Percentiles rank a stretch among this genome's conserved stretches.
phyloP scores from a whole-genome alignment of 768 basidiomycete species.

The Mycena capillaripes region DNA sequence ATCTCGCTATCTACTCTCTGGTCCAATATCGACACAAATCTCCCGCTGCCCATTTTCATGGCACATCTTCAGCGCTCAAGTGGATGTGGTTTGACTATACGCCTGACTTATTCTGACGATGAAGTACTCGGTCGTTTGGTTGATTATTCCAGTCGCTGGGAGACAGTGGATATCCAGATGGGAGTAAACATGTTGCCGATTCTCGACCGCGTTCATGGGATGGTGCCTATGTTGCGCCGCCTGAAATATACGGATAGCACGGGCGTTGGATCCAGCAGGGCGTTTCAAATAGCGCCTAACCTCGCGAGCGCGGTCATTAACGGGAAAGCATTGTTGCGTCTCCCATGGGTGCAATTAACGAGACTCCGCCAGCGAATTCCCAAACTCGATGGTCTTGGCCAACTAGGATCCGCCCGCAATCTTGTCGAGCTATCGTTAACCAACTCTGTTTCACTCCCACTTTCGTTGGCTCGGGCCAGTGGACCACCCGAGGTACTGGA shows the following conservation, averaged over 20 bases:
- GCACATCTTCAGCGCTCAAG: slow-evolving; percentile 6
- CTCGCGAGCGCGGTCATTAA: not conserved
- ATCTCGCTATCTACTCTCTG: not conserved
- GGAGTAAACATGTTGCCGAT: not conserved
- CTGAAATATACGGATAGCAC: slow-evolving; percentile 12
- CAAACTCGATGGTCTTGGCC: not conserved
- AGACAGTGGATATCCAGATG: not conserved
- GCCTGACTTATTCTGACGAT: not conserved
- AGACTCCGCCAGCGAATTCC: slow-evolving; percentile 12
- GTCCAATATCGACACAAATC: not conserved
- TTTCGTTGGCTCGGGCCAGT: not conserved
- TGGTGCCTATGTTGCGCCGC: slow-evolving; percentile 1
- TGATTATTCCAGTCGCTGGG: slow-evolving; percentile 4
- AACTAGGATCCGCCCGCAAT: slow-evolving; percentile 8
- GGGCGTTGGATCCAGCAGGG: not conserved
- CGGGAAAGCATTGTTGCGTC: not conserved
- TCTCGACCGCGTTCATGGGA: not conserved
- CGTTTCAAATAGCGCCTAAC: slow-evolving; percentile 10
- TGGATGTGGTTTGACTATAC: not conserved
- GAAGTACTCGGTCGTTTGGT: not conserved
- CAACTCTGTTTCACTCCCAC: not conserved
- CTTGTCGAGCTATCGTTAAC: slow-evolving; percentile 13
- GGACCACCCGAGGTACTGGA: not conserved
- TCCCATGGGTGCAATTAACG: slow-evolving; percentile 3
- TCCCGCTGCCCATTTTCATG: not conserved